Evolutionary conservation across 2,329 filamentous ascomycete species (phyloP).

Genomic region (Phaeosphaeriaceae sp.): DNA sequence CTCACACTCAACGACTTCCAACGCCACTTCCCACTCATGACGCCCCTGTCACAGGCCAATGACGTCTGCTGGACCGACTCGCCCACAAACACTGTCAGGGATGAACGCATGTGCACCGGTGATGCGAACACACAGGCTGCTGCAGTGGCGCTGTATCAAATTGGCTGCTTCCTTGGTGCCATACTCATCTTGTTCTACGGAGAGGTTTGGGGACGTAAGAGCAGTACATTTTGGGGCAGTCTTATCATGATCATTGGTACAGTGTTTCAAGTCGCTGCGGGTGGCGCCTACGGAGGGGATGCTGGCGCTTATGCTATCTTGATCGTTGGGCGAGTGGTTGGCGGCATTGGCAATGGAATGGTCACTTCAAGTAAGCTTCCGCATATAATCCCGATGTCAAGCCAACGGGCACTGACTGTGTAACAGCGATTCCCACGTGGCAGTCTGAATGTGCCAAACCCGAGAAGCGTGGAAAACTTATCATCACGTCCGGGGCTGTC

Average conservation of each 20-base stretch:
- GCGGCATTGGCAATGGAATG: conserved; percentile 50
- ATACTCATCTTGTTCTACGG: conserved; percentile 54
- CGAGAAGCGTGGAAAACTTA: conserved; percentile 41
- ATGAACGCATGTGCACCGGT: conserved; percentile 21
- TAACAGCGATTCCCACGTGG: conserved; percentile 17
- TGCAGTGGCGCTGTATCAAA: conserved; percentile 23
- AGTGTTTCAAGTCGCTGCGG: conserved; percentile 58
- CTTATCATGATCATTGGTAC: conserved; percentile 58
- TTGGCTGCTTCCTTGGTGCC: conserved; percentile 53
- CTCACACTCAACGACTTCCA: conserved; percentile 70
- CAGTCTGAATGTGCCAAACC: conserved; percentile 36
- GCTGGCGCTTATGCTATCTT: conserved; percentile 66
- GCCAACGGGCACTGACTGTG: conserved; percentile 13
- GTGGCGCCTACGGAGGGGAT: conserved; percentile 31
- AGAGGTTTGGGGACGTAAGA: conserved; percentile 61
- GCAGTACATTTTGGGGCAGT: conserved; percentile 29
- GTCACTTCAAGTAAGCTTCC: conserved; percentile 58
- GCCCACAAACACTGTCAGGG: conserved; percentile 12
- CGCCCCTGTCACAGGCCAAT: conserved; percentile 18
- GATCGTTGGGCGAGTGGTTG: conserved; percentile 25
- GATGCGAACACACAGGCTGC: conserved; percentile 23
- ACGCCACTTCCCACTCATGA: conserved; percentile 37
- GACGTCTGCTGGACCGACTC: conserved; percentile 22
- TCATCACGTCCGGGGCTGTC: conserved; percentile 51
- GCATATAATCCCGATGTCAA: too few relatives aligned